These are phyloP conservation scores for Debaryomyces nepalensis DNA, from an alignment of 1,139 yeast species.

Conservation along the genomic window DNA sequence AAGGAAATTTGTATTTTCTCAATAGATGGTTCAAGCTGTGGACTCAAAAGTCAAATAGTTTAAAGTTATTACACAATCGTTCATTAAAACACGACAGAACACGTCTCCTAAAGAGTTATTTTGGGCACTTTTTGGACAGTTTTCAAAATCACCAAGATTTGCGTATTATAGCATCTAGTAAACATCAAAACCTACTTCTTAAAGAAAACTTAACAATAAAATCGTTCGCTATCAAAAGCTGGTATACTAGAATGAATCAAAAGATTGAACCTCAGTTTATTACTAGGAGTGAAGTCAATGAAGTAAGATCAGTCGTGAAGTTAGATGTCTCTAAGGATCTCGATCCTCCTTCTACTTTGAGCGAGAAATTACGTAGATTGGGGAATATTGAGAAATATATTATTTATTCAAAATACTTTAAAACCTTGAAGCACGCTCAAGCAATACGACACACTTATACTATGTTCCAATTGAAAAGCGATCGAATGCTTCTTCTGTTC, in stretches of 20 bases:
- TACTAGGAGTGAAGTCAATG: not conserved
- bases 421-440: constrained; percentile 21
- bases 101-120: not conserved
- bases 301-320: not conserved
- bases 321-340: not conserved
- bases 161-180: not conserved
- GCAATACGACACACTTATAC: constrained; percentile 13
- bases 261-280: not conserved
- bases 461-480: constrained; percentile 15
- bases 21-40: not conserved
- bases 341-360: constrained; percentile 11
- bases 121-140: not conserved
- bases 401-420: constrained; percentile 19
- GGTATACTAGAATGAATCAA: constrained; percentile 18
- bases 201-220: constrained; percentile 1
- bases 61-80: not conserved
- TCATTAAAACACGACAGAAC: not conserved
- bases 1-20: not conserved
- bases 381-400: constrained; percentile 16
- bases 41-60: not conserved
- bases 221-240: constrained; percentile 12
- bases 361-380: constrained; percentile 20
- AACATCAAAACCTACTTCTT: not conserved
- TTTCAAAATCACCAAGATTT: not conserved
- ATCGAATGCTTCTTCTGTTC: constrained; percentile 15